Evolutionary conservation across 352 stramenopile genomes (phyloP).

Genomic region (Plasmopara viticola): DNA sequence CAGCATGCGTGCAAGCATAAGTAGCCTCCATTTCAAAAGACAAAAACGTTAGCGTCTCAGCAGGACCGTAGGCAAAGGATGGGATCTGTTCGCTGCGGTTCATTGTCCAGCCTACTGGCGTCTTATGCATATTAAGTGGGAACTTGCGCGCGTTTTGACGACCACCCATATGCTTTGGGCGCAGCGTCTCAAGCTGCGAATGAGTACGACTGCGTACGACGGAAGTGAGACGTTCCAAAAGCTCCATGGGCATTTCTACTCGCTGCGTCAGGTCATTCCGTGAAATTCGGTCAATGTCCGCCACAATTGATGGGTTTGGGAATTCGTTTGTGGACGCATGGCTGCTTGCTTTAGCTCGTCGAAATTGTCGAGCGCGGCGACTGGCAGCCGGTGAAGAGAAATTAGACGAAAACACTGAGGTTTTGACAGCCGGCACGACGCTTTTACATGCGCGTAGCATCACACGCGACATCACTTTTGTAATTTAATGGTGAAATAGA

Average conservation of each 20-base stretch:
- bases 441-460: too few species aligned
- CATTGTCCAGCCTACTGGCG: slow-evolving; percentile 71
- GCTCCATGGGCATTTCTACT: slow-evolving; percentile 62
- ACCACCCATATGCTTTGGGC: slow-evolving; percentile 47
- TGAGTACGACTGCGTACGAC: slow-evolving; percentile 68
- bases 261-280: slow-evolving; percentile 58
- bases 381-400: slow-evolving; percentile 30
- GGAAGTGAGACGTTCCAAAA: slow-evolving; percentile 52
- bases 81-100: slow-evolving; percentile 59
- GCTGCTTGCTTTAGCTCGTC: slow-evolving; percentile 24
- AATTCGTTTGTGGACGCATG: not conserved
- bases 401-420: slow-evolving; percentile 6
- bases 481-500: too few species aligned
- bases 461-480: too few species aligned
- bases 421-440: not conserved
- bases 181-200: slow-evolving; percentile 66
- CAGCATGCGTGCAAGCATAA: slow-evolving; percentile 64
- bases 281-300: slow-evolving; percentile 53
- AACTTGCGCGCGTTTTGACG: slow-evolving; percentile 40
- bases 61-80: slow-evolving; percentile 57
- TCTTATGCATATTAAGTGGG: slow-evolving; percentile 75
- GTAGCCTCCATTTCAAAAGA: slow-evolving; percentile 67
- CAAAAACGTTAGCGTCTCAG: slow-evolving; percentile 69
- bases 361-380: slow-evolving; percentile 40
- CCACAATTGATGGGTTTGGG: slow-evolving; percentile 29